These are phyloP conservation scores for Sugiyamaella xylanicola DNA, from an alignment of 1,139 yeast species.

Conservation along the genomic window DNA sequence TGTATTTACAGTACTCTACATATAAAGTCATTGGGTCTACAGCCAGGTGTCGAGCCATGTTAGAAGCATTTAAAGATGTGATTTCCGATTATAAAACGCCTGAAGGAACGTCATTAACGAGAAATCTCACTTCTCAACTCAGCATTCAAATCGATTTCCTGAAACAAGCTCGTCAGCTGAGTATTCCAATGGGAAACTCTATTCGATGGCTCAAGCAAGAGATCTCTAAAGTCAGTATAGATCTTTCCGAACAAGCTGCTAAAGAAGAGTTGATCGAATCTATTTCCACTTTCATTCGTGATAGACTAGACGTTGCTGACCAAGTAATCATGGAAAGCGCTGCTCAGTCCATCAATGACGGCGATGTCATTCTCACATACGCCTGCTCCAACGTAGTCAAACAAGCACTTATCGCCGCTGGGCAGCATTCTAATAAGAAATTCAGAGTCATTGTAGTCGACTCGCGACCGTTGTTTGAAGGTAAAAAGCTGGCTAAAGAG, in stretches of 20 bases:
- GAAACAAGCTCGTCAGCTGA: conserved; percentile 87
- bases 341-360: conserved; percentile 70
- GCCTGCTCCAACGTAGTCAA: conserved; percentile 87
- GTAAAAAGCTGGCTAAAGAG: conserved; percentile 68
- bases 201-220: conserved; percentile 96
- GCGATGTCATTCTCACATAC: conserved; percentile 80
- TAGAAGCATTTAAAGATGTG: conserved; percentile 79
- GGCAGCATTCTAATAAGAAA: conserved; percentile 55
- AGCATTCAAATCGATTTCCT: conserved; percentile 94
- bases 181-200: conserved; percentile 96
- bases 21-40: conserved; percentile 89
- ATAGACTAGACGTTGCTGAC: conserved; percentile 82
- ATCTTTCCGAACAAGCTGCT: conserved; percentile 70
- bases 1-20: conserved; percentile 79
- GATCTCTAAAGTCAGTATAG: conserved; percentile 67
- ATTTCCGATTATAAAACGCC: conserved; percentile 85
- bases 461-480: conserved; percentile 95
- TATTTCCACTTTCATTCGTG: conserved; percentile 81
- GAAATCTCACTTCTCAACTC: conserved; percentile 85
- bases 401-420: conserved; percentile 72
- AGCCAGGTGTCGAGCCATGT: conserved; percentile 81
- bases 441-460: conserved; percentile 88
- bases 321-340: conserved; percentile 83
- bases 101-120: conserved; percentile 75
- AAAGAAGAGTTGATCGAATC: conserved; percentile 64